These are phyloP conservation scores for Chaetomium olivaceum DNA, from an alignment of 2,329 filamentous ascomycete species.

Conservation along the genomic window DNA sequence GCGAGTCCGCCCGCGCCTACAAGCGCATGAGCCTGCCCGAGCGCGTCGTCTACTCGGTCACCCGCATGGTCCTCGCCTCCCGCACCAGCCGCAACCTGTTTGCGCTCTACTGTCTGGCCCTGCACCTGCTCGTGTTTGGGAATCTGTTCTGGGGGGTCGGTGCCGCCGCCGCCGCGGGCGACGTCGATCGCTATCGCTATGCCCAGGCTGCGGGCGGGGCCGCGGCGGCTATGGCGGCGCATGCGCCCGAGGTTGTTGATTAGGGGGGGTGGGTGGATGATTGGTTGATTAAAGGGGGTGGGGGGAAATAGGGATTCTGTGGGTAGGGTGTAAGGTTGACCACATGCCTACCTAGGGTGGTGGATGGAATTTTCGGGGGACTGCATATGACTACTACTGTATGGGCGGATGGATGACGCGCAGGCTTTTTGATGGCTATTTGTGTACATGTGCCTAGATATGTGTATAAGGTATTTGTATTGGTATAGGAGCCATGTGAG, in stretches of 20 bases:
- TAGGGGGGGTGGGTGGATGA: background rate
- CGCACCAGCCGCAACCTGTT: slow-evolving; percentile 91
- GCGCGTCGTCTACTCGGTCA: slow-evolving; percentile 84
- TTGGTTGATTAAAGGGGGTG: slow-evolving; percentile 47
- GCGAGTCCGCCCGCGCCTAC: slow-evolving; percentile 87
- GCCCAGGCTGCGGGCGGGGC: slow-evolving; percentile 43
- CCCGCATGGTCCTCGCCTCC: slow-evolving; percentile 85
- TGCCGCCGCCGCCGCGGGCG: slow-evolving; percentile 68
- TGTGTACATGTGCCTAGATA: background rate
- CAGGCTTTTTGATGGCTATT: background rate
- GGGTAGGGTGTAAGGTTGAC: too few species aligned
- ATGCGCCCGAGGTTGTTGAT: slow-evolving; percentile 50
- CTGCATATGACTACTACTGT: background rate
- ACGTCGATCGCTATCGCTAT: slow-evolving; percentile 50
- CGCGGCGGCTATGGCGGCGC: slow-evolving; percentile 44
- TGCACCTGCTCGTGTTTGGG: slow-evolving; percentile 85
- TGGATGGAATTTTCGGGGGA: background rate
- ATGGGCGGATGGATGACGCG: background rate
- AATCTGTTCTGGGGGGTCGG: slow-evolving; percentile 87
- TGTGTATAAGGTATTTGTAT: background rate
- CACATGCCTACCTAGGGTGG: too few species aligned
- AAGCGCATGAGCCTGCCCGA: slow-evolving; percentile 92
- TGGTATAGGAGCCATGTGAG: background rate
- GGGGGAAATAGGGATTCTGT: background rate
- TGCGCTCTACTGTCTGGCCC: slow-evolving; percentile 82